A percentile compares a stretch with the other conserved stretches of the same genome.
phyloP scores from a whole-genome alignment of 192 early-diverging fungal genomes.

The Tieghemiomyces parasiticus region DNA sequence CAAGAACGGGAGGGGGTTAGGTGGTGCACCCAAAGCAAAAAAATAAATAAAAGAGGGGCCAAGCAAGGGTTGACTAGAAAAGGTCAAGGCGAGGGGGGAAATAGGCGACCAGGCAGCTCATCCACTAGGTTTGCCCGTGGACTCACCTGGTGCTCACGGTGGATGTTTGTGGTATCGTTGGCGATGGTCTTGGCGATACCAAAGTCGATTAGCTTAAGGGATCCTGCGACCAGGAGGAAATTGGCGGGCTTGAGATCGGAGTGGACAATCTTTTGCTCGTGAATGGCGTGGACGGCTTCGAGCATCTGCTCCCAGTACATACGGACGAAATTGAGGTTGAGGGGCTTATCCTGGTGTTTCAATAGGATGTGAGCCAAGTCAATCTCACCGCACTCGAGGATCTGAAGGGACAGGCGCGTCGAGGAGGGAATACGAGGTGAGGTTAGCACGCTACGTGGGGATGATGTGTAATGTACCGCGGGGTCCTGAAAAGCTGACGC shows the following conservation, averaged over 20 bases:
- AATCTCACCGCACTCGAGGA: slow-evolving; percentile 77
- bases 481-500: background rate
- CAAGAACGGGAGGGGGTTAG: no score
- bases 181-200: slow-evolving; percentile 91
- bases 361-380: slow-evolving; percentile 57
- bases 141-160: slow-evolving; percentile 58
- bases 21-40: no score
- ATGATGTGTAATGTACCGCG: no score
- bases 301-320: slow-evolving; percentile 92
- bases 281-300: slow-evolving; percentile 72
- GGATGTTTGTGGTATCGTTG: slow-evolving; percentile 89
- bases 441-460: no score
- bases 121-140: no score
- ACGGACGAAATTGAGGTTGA: slow-evolving; percentile 59
- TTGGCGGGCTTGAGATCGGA: slow-evolving; percentile 93
- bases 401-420: background rate
- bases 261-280: slow-evolving; percentile 80
- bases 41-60: no score
- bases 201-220: slow-evolving; percentile 92
- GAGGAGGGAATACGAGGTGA: no score
- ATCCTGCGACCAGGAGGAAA: slow-evolving; percentile 73
- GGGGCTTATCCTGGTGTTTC: slow-evolving; percentile 26
- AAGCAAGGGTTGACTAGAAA: no score
- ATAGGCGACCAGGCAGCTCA: no score
- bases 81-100: no score